Conservation (phyloP, 2,329 filamentous ascomycete species). For the Epichloe gansuensis region DNA sequence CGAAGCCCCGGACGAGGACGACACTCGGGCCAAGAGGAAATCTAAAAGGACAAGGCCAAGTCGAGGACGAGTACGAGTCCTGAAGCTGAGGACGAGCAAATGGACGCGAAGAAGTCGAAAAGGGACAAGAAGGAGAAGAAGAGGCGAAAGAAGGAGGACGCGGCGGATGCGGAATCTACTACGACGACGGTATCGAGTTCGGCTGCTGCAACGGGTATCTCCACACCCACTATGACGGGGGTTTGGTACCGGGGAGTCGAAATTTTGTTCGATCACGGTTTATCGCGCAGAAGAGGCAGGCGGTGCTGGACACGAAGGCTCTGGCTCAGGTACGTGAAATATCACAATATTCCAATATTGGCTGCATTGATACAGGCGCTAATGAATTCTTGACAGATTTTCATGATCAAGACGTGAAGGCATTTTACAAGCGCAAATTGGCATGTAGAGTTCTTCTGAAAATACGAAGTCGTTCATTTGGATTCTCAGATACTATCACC, state of each 20-base stretch:
- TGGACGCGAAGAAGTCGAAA: conserved; percentile 23
- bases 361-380: background rate
- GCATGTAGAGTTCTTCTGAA: background rate
- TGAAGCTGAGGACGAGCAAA: conserved; percentile 11
- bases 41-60: conserved; percentile 15
- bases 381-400: conserved; percentile 38
- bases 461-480: background rate
- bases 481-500: too few species aligned
- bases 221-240: conserved; percentile 30
- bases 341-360: background rate
- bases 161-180: conserved; percentile 15
- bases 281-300: conserved; percentile 79
- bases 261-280: conserved; percentile 69
- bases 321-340: conserved; percentile 61
- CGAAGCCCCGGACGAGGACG: conserved; percentile 13
- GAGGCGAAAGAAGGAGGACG: conserved; percentile 35
- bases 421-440: background rate
- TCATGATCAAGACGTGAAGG: conserved; percentile 48
- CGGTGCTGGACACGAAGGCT: conserved; percentile 67
- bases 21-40: conserved; percentile 29
- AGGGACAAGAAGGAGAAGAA: conserved; percentile 33
- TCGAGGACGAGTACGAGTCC: conserved; percentile 10
- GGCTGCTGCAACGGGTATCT: conserved; percentile 21
- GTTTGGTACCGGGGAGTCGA: conserved; percentile 42
- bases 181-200: conserved; percentile 14